Evolutionary conservation across 2,329 filamentous ascomycete species (phyloP).

Genomic region (Fonsecaea pedrosoi): DNA sequence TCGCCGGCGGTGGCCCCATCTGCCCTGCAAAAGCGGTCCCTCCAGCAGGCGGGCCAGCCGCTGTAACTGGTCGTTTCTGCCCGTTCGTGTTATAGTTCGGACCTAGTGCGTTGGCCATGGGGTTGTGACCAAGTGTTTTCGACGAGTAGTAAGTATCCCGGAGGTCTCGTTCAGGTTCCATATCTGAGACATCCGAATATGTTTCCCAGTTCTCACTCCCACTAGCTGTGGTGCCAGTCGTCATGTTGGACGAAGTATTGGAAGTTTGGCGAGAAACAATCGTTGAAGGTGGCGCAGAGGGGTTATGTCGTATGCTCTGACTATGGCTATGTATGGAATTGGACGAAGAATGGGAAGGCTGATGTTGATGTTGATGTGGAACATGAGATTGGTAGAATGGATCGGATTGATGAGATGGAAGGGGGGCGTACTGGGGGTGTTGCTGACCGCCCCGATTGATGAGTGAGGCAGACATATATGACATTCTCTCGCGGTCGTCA

Average conservation of each 20-base stretch:
- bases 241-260: conserved; percentile 63
- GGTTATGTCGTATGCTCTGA: conserved; percentile 28
- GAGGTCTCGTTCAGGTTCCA: conserved; percentile 74
- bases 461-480: conserved; percentile 54
- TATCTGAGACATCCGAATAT: conserved; percentile 82
- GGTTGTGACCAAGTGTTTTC: conserved; percentile 22
- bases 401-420: conserved; percentile 35
- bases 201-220: conserved; percentile 98
- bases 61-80: conserved; percentile 33
- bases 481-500: conserved; percentile 66
- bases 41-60: conserved; percentile 17
- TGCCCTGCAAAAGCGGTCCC: conserved; percentile 17
- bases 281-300: conserved; percentile 45
- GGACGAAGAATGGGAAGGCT: conserved; percentile 50
- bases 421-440: conserved; percentile 21
- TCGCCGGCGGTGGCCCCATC: conserved; percentile 46
- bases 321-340: conserved; percentile 40
- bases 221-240: conserved; percentile 66
- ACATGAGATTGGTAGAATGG: conserved; percentile 49
- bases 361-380: conserved; percentile 48
- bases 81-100: conserved; percentile 32
- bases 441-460: conserved; percentile 46
- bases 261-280: conserved; percentile 68
- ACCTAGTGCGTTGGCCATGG: conserved; percentile 31
- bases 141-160: conserved; percentile 82